Evolutionary conservation across 805 yeast species (phyloP), one percentile per base, ranked within the genome.

Genomic region (Kodamaea fukazawae): DNA sequence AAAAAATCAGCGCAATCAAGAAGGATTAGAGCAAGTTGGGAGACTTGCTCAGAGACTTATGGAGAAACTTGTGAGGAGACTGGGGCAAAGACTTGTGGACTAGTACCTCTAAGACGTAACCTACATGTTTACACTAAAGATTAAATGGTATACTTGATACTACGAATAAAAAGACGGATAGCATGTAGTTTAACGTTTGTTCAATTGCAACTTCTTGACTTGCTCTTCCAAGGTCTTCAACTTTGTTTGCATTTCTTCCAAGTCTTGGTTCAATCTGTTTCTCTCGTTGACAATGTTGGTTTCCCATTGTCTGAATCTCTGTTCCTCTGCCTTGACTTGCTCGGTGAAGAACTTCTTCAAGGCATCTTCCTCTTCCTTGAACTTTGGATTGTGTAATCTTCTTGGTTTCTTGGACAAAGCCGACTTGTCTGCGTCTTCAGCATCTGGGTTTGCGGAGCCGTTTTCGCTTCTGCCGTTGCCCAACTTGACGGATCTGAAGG

Each of bases 231-330:
- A 69, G 40, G 75, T 65, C 60, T 83, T 84, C 55, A 83, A 78
- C 61, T 84, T 82, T 43, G 76, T 65, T 63, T 89, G 96, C 67
- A 90, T 79, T 52, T 85, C 88, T 55, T 91, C 96, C 55, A 93
- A 76, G 65, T 93, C 99, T 64, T 84, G 85, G 68, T 93, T 93
- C 60, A 93, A 76, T 63, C 96, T 79, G 65, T 89, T 86, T 70
- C 96, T 85, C 70, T 93, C 97, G 53, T 87, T 88, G 51, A 89
- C 93, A 53, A 93, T 87, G 60, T 93, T 91, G 54, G 89, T 86
- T 70, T 90, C 97, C 99, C 99, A 93, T 72, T 91, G 96, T 73
- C 95, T 86, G 66, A 93, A 93, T 60, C 99, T 79, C 57, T 88
- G 95, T 58, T 93, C 99, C 70, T 93, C 99, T 34, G 86, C 86